A percentile compares a stretch with the other conserved stretches of the same genome.
phyloP scores from a whole-genome alignment of 768 basidiomycete genomes.

The Holtermannia corniformis region DNA sequence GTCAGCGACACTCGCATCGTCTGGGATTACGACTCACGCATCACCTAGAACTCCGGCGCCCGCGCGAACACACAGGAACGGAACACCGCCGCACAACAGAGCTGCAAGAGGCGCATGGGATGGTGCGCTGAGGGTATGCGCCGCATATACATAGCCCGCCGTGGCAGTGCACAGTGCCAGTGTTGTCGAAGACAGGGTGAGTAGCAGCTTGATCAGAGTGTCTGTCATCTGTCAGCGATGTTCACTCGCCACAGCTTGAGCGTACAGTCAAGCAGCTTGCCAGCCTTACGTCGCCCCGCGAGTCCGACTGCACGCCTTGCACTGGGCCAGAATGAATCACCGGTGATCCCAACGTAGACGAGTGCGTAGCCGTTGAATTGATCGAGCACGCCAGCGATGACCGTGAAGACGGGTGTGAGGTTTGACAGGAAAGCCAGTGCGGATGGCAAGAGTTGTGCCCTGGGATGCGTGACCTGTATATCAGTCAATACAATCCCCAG shows the following conservation, averaged over 20 bases:
- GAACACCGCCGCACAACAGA: slow-evolving; percentile 65
- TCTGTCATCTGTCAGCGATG: slow-evolving; percentile 46
- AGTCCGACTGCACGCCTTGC: slow-evolving; percentile 53
- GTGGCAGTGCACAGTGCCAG: slow-evolving; percentile 74
- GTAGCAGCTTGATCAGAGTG: slow-evolving; percentile 59
- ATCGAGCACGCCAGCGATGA: slow-evolving; percentile 43
- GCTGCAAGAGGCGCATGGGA: slow-evolving; percentile 65
- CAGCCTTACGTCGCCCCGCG: slow-evolving; percentile 30
- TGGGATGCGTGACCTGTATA: slow-evolving; percentile 24
- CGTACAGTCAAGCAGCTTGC: slow-evolving; percentile 42
- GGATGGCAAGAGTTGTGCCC: slow-evolving; percentile 29
- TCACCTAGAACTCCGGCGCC: slow-evolving; percentile 74
- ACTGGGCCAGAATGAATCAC: slow-evolving; percentile 58
- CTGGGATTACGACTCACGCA: slow-evolving; percentile 45
- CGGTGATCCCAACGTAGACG: slow-evolving; percentile 65
- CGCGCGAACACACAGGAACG: slow-evolving; percentile 71
- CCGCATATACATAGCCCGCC: slow-evolving; percentile 77
- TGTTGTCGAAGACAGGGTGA: slow-evolving; percentile 57
- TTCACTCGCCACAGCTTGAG: slow-evolving; percentile 11
- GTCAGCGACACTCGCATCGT: background rate
- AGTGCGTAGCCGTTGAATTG: slow-evolving; percentile 59
- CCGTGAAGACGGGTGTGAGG: slow-evolving; percentile 37
- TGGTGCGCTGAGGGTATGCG: slow-evolving; percentile 63
- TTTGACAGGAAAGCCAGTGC: slow-evolving; percentile 32
- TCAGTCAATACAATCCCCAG: no score